phyloP scores from a whole-genome alignment of 2,329 filamentous ascomycete species.

The Beauveria caledonica region DNA sequence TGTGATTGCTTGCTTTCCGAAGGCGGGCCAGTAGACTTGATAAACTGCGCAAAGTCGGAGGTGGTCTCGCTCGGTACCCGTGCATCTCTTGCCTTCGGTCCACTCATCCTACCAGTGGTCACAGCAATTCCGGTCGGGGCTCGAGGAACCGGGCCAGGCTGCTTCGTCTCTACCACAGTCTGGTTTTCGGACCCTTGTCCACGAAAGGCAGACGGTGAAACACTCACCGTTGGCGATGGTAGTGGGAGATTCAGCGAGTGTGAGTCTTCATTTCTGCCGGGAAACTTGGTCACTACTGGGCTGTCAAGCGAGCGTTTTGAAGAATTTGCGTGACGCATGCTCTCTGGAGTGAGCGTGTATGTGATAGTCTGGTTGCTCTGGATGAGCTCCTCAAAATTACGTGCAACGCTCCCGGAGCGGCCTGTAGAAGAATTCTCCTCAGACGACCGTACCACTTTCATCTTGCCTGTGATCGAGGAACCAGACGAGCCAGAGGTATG shows the following conservation, averaged over 20 bases:
- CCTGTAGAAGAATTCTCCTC: slow-evolving; percentile 44
- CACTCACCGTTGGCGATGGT: slow-evolving; percentile 25
- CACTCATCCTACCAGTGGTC: slow-evolving; percentile 17
- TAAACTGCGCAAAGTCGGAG: slow-evolving; percentile 81
- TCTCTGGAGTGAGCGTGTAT: slow-evolving; percentile 73
- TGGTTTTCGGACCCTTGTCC: slow-evolving; percentile 11
- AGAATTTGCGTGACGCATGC: slow-evolving; percentile 64
- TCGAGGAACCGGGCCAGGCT: slow-evolving; percentile 16
- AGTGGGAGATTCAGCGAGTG: slow-evolving; percentile 35
- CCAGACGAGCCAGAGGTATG: slow-evolving; percentile 44
- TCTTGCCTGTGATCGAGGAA: slow-evolving; percentile 40
- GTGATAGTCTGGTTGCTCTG: slow-evolving; percentile 76
- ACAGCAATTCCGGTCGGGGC: slow-evolving; percentile 16
- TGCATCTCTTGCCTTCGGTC: slow-evolving; percentile 57
- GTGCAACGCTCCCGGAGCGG: slow-evolving; percentile 50
- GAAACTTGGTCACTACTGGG: slow-evolving; percentile 32
- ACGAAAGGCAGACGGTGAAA: slow-evolving; percentile 4
- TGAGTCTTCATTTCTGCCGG: slow-evolving; percentile 40
- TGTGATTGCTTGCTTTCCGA: slow-evolving; percentile 33
- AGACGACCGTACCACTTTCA: slow-evolving; percentile 47
- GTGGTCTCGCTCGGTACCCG: slow-evolving; percentile 62
- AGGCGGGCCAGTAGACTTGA: slow-evolving; percentile 62
- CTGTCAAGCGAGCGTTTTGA: slow-evolving; percentile 34
- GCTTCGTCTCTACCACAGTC: slow-evolving; percentile 13
- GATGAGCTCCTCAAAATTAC: slow-evolving; percentile 71